Evolutionary conservation across 2,329 filamentous ascomycete genomes (phyloP).

Genomic region (Penicillium brasilianum): DNA sequence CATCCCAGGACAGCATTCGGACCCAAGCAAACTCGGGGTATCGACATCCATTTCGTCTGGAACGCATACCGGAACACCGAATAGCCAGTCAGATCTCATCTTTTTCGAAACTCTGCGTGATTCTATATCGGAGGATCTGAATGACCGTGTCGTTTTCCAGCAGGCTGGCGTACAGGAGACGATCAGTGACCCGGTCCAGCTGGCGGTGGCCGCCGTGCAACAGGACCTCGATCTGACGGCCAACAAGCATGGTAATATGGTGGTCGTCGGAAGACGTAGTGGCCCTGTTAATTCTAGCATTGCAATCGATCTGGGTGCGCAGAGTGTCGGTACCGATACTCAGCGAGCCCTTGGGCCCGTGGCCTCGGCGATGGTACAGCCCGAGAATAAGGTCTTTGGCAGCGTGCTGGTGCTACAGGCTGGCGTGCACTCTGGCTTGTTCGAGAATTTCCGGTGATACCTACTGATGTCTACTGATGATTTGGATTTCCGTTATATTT

Average conservation of each 20-base stretch:
- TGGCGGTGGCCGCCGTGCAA: conserved; percentile 59
- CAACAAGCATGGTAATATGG: conserved; percentile 71
- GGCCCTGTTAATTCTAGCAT: conserved; percentile 18
- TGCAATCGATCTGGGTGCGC: conserved; percentile 37
- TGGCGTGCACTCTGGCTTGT: conserved; percentile 30
- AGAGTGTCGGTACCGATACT: conserved; percentile 41
- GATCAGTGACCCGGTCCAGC: conserved; percentile 47
- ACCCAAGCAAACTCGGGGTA: conserved; percentile 15
- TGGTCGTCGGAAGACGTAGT: conserved; percentile 66
- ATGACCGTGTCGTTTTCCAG: conserved; percentile 63
- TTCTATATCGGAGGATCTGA: conserved; percentile 58
- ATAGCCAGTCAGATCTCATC: conserved; percentile 50
- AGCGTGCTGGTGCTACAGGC: conserved; percentile 75
- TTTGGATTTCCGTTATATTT: no score
- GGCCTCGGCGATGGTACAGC: conserved; percentile 54
- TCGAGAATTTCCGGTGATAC: not conserved
- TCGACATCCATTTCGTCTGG: conserved; percentile 5
- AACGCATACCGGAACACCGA: not conserved
- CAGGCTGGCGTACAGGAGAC: conserved; percentile 44
- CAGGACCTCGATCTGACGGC: conserved; percentile 64
- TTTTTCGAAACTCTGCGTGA: conserved; percentile 65
- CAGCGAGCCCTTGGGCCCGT: conserved; percentile 40
- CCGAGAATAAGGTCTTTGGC: conserved; percentile 63
- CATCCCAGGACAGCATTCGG: conserved; percentile 47
- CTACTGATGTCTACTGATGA: not conserved